Conservation (phyloP, 306 rosid genomes). For the Pyrus betulifolia region DNA sequence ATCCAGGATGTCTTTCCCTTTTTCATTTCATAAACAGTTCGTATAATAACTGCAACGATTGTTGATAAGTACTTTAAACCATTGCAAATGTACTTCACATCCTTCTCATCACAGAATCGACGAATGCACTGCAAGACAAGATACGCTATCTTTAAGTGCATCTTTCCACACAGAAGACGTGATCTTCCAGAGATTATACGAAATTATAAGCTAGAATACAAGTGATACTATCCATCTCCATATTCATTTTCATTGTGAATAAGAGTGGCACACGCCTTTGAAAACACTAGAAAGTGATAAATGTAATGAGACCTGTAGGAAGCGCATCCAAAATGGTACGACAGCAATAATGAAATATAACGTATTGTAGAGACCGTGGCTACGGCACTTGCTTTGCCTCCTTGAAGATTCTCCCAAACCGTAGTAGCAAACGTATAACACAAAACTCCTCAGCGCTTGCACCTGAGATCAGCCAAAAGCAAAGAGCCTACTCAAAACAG, state of each 20-base stretch:
- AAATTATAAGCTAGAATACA: neutral
- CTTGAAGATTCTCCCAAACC: too few relatives aligned
- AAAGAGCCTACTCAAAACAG: too few relatives aligned
- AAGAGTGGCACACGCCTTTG: too few relatives aligned
- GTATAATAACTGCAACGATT: conserved; percentile 44
- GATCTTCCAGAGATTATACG: neutral
- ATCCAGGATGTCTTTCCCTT: conserved; percentile 37
- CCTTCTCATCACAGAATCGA: conserved; percentile 39
- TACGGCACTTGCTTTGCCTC: too few relatives aligned
- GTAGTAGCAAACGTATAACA: too few relatives aligned
- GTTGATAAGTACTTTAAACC: conserved; percentile 48
- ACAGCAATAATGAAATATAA: too few relatives aligned
- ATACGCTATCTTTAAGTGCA: conserved; percentile 1
- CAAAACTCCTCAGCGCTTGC: too few relatives aligned
- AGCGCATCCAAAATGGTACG: too few relatives aligned
- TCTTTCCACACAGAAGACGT: neutral
- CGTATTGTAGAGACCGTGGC: too few relatives aligned
- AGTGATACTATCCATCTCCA: neutral
- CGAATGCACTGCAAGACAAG: conserved; percentile 41
- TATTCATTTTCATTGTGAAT: conserved; percentile 4
- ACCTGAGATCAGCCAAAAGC: too few relatives aligned
- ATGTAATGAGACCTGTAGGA: too few relatives aligned
- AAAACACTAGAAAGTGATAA: too few relatives aligned
- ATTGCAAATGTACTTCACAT: conserved; percentile 29
- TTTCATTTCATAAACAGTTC: conserved; percentile 47